These are phyloP conservation scores for Fraxinus angustifolia DNA, from an alignment of 305 asterid genomes.

Conservation along the genomic window DNA sequence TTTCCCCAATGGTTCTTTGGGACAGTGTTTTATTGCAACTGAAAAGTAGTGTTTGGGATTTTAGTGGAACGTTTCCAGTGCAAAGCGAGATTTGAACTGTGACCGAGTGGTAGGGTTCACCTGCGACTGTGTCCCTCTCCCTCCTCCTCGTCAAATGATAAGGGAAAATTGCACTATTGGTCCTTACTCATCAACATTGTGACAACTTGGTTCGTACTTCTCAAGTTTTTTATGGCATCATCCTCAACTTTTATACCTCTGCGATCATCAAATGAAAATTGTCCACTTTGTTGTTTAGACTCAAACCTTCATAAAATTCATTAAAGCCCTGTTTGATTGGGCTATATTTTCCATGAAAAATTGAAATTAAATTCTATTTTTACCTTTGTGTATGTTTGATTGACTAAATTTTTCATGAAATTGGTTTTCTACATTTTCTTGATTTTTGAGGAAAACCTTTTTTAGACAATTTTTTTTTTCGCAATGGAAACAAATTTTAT, in stretches of 20 bases:
- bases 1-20: not conserved
- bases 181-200: not conserved
- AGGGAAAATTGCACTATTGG: not conserved
- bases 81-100: not conserved
- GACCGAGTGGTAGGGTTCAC: conserved; percentile 8
- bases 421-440: no score
- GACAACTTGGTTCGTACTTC: not conserved
- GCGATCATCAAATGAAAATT: not conserved
- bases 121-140: not conserved
- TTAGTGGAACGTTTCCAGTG: not conserved
- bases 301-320: no score
- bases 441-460: no score
- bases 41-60: not conserved
- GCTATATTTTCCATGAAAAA: no score
- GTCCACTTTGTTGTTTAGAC: not conserved
- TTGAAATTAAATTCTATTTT: no score
- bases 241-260: not conserved
- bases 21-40: not conserved
- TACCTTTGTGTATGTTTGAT: no score
- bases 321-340: no score
- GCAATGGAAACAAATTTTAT: no score
- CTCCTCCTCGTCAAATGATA: not conserved
- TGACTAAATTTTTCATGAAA: no score
- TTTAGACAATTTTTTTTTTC: no score
- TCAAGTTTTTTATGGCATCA: not conserved